Base-by-base conservation (phyloP, 176 grass and related monocot species). In the Hordeum marinum region DNA sequence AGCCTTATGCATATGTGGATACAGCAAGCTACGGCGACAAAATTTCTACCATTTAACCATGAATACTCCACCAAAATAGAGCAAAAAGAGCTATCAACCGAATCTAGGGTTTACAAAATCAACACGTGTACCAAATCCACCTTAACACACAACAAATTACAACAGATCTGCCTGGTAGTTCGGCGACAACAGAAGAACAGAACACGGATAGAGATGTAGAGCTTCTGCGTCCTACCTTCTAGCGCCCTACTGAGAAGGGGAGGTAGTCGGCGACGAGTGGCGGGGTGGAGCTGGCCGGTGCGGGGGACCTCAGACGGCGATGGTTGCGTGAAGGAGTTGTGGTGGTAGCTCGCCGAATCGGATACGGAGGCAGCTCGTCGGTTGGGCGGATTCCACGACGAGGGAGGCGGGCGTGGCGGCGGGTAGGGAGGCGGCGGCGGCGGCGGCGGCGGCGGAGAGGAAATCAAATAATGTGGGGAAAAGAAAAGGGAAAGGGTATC, bases 401-500 rank as follows among this genome's bases (percentile, higher is more conserved):
- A 15, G 72, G 72, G 72, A 34, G 72, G 8, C 72, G 42, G 57
- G 7, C n/a, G 70, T 43, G 71, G 71, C 71, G 68, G 68, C 69
- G 37, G 43, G 58, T 59, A 59, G 35, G 32, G 74, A 8, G 39
- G 72, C 59, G 72, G 69, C 6, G 86, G 86, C 39, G 64, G 64
- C n/a, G n/a, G n/a, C n/a, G n/a, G n/a, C 72, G 65, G 87, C 35
- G 87, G 67, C 45, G 85, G 69, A 52, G 83, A 35, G 80, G 80
- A 83, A 90, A 87, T 84, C 74, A 86, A 90, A 87, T 80, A 80
- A 83, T 86, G 52, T 8, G 54, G 54, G 54, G 54, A 21, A 55
- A 21, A 57, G 18, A 57, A 57, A 43, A 57, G 54, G 54, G 9
- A 57, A 57, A 57, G 54, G 20, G 54, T 3, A n/a, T 57, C 54